phyloP scores from a whole-genome alignment of 306 rosid species.

The Pyrus pyrifolia region DNA sequence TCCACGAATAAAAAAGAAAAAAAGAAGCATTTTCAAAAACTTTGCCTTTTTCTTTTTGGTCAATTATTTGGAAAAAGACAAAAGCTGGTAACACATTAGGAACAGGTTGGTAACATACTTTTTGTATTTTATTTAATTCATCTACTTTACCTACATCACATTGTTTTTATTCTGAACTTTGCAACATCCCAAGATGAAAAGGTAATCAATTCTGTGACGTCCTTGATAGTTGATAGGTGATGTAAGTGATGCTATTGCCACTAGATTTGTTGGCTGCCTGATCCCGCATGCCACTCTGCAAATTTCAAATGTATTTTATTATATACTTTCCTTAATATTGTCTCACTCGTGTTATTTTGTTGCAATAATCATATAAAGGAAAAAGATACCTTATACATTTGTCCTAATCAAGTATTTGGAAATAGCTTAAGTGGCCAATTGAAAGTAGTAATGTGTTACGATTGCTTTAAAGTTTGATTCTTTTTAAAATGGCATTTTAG shows the following conservation, averaged over 20 bases:
- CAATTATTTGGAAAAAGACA: neutral
- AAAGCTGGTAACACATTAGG: neutral
- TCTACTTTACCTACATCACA: neutral
- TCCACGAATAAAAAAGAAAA: neutral
- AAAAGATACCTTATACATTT: neutral
- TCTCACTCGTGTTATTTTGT: neutral
- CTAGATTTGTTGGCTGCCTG: neutral
- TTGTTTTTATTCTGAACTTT: neutral
- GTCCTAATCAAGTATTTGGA: neutral
- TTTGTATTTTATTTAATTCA: neutral
- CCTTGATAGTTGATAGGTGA: neutral
- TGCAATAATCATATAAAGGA: neutral
- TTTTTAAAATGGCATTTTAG: neutral
- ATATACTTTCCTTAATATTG: neutral
- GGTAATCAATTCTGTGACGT: neutral
- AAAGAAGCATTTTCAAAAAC: neutral
- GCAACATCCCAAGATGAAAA: neutral
- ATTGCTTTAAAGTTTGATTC: neutral
- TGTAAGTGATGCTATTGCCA: neutral
- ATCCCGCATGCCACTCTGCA: neutral
- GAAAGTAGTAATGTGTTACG: no score
- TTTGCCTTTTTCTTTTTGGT: neutral
- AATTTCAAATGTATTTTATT: neutral
- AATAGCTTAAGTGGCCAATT: neutral
- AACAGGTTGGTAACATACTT: neutral